These are phyloP conservation scores for Beauveria pseudobassiana DNA, from an alignment of 2,329 filamentous ascomycete species.

Conservation along the genomic window DNA sequence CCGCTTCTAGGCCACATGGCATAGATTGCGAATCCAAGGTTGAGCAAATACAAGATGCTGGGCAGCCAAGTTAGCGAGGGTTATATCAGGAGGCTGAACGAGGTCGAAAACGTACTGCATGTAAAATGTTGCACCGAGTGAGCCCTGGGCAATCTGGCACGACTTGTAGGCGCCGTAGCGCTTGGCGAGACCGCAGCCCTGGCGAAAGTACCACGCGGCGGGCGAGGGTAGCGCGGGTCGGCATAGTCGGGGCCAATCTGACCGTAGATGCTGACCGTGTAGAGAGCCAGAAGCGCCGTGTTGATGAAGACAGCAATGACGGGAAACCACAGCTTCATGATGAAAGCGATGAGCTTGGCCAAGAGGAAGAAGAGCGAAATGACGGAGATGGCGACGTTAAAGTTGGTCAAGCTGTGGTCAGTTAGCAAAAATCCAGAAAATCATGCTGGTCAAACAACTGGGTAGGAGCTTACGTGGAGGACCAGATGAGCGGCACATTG, in stretches of 20 bases:
- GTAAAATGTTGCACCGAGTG: conserved; percentile 55
- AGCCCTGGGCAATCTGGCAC: conserved; percentile 61
- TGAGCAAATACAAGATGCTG: conserved; percentile 54
- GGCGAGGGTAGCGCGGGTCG: conserved; percentile 54
- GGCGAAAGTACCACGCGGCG: conserved; percentile 67
- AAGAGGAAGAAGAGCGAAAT: conserved; percentile 70
- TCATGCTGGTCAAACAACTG: not conserved
- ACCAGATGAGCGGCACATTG: conserved; percentile 64
- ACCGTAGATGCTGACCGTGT: conserved; percentile 58
- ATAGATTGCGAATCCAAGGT: conserved; percentile 52
- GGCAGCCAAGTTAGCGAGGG: not conserved
- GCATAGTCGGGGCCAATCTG: conserved; percentile 68
- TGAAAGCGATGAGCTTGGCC: conserved; percentile 59
- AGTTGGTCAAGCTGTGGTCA: conserved; percentile 56
- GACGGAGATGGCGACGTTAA: conserved; percentile 70
- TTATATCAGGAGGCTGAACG: not conserved
- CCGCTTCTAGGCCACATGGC: conserved; percentile 49
- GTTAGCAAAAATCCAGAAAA: conserved; percentile 10
- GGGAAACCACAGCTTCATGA: conserved; percentile 66
- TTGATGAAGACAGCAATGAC: conserved; percentile 54
- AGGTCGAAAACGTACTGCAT: conserved; percentile 52
- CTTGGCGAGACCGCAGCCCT: conserved; percentile 56
- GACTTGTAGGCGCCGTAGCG: conserved; percentile 45
- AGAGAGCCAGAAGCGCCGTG: conserved; percentile 51
- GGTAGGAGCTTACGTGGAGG: conserved; percentile 51